Base-by-base conservation (phyloP, 371 early-diverging fungal genomes). In the Basidiobolus meristosporus region DNA sequence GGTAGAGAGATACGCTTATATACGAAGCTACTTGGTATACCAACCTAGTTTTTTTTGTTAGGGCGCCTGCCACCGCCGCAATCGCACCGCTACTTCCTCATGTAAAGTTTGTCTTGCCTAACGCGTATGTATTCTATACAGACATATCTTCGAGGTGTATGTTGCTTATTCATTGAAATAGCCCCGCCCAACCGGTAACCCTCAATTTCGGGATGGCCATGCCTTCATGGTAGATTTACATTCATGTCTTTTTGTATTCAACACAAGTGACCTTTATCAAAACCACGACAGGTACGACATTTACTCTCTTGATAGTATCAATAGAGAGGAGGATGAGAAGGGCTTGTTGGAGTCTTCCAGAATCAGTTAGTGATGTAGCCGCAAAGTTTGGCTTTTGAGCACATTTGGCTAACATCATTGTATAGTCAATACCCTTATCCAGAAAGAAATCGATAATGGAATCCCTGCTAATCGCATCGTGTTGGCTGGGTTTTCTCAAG, bases 401-500 rank as follows among this genome's bases (percentile, higher is more conserved):
- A 33, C 18, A 36, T n/a, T 17, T 34, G 10, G 7, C 19, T 31
- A 37, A 23, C 7, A 15, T 23, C 16, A 33, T 29, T 36, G 12
- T 28, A 46, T 43, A 77, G 77, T 88, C 41, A 70, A 69, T 49
- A 46, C 62, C 28, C 53, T 90, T 36, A 64, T 95, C 21, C 65
- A 70, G 2, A 53, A 68, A 9, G 93, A 96, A 54, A 61, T 89
- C 7, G 78, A 79, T 31, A 34, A 56, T 1, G 85, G 87, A 12
- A 88, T 90, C 40, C 73, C 86, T 0, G 58, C 85, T 12, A 62
- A 78, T 34, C 64, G 90, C 12, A 92, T 96, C 38, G 73, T 91
- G 22, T 43, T 96, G 16, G 92, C 90, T 32, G 97, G 97, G 0
- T 96, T 96, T 60, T 89, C 90, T 18, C 97, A 96, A 65, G 95